Evolutionary conservation across 352 stramenopile species (phyloP), one percentile per base, ranked within the genome.

Genomic region (Phytophthora brassicae): DNA sequence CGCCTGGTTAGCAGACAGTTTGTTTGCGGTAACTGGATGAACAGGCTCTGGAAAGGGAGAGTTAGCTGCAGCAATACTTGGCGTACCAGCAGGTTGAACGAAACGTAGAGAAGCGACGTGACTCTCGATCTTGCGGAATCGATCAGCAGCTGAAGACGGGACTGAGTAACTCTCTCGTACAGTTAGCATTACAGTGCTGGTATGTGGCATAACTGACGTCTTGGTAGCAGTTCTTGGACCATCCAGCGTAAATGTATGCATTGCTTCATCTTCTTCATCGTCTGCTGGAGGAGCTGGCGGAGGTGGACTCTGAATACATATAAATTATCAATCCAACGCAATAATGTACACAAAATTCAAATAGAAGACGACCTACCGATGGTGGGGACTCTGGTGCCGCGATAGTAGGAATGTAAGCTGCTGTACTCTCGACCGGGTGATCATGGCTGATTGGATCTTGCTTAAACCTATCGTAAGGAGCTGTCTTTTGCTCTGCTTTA

Each of bases 251-350:
- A 85, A 85, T 1, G 19, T 8, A 29, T 68, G 13, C 5, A 83
- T 36, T 8, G 77, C 56, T 31, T 67, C 6, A 36, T 77, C 67
- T 2, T 68, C 49, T n/a, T 71, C 36, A 38, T 81, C 72, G 23
- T 79, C 72, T 1, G 60, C 64, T 56, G 77, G 75, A 17, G 79
- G 77, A 38, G 79, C 73, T 14, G 77, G 79, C 3, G 78, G 78
- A 16, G 79, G 79, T 7, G 66, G 79, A 70, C 72, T 84, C 70
- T 78, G 54, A 31, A 57, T 42, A 55, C 8, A 46, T n/a, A n/a
- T n/a, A n/a, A n/a, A n/a, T n/a, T n/a, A 39, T 64, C 44, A 57
- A 45, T 4, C 38, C 39, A n/a, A 23, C 29, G 51, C 33, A 4
- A 45, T 16, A 12, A 16, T 1, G 19, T 7, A 14, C 24, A 36